Evolutionary conservation across 2,329 filamentous ascomycete genomes (phyloP).

Genomic region (Corniculantispora saksenae): DNA sequence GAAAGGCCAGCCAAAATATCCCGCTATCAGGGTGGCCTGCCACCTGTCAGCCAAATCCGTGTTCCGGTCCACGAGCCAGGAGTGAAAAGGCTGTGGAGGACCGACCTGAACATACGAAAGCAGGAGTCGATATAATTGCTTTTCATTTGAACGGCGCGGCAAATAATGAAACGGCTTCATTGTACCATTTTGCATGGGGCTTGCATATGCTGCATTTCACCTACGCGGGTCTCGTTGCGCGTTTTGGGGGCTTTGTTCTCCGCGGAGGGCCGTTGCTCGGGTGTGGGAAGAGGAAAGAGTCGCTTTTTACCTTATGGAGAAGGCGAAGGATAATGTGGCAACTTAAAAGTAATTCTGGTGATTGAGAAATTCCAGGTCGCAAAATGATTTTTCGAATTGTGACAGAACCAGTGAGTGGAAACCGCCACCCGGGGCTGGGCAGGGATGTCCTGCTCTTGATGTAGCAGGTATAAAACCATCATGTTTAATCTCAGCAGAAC

Average conservation of each 20-base stretch:
- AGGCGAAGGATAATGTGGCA: neutral
- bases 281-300: slow-evolving; percentile 1
- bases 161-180: neutral
- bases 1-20: neutral
- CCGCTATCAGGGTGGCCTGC: neutral
- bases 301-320: neutral
- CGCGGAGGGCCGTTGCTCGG: neutral
- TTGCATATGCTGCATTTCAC: neutral
- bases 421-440: neutral
- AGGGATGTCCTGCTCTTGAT: neutral
- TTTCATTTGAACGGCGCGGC: slow-evolving; percentile 7
- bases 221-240: neutral
- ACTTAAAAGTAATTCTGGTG: neutral
- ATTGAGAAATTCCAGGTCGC: neutral
- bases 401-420: slow-evolving; percentile 3
- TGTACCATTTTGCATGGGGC: neutral
- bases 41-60: too few relatives aligned
- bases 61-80: too few relatives aligned
- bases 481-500: too few relatives aligned
- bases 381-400: slow-evolving; percentile 2
- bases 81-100: too few relatives aligned
- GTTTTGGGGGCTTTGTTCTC: neutral
- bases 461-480: neutral
- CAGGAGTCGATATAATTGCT: neutral
- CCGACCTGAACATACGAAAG: neutral